Conservation (phyloP, 2,329 filamentous ascomycete genomes). For the Penicillium rolfsii region DNA sequence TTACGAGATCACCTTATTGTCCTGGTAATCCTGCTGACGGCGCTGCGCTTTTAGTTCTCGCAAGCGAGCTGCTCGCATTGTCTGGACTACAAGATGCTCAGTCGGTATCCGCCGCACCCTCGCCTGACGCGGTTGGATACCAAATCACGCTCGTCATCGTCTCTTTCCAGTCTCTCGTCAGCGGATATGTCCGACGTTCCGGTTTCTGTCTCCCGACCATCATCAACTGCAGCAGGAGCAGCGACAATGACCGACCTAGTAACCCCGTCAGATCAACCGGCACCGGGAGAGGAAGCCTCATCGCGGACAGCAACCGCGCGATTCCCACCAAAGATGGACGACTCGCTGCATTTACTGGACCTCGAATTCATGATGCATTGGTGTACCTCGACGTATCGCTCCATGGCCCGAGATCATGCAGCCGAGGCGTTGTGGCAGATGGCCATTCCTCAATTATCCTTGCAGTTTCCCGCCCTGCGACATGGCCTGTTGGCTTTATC, state of each 20-base stretch:
- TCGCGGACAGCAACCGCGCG: not conserved
- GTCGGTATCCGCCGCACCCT: constrained; percentile 18
- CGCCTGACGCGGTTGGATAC: constrained; percentile 22
- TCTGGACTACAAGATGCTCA: constrained; percentile 20
- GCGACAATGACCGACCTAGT: constrained; percentile 14
- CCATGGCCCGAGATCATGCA: constrained; percentile 31
- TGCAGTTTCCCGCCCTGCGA: constrained; percentile 36
- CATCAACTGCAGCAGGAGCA: not conserved
- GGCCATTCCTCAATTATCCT: constrained; percentile 36
- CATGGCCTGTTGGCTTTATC: constrained; percentile 43
- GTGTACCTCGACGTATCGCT: constrained; percentile 40
- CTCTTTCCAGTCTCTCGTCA: constrained; percentile 17
- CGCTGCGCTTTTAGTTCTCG: constrained; percentile 9
- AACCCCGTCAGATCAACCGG: not conserved
- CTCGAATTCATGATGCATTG: constrained; percentile 43
- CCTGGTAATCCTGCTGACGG: not conserved
- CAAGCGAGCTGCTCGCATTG: constrained; percentile 15
- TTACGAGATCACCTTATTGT: not conserved
- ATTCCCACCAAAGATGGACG: constrained; percentile 13
- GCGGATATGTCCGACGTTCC: constrained; percentile 9
- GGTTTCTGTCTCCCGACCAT: constrained; percentile 1
- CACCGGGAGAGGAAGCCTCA: not conserved
- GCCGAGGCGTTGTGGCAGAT: constrained; percentile 39
- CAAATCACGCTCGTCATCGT: constrained; percentile 12
- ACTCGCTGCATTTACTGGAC: constrained; percentile 32